A percentile compares a stretch with the other conserved stretches of the same genome.
Conservation (phyloP, 495 filamentous ascomycete genomes). For the Cladorrhinum samala region DNA sequence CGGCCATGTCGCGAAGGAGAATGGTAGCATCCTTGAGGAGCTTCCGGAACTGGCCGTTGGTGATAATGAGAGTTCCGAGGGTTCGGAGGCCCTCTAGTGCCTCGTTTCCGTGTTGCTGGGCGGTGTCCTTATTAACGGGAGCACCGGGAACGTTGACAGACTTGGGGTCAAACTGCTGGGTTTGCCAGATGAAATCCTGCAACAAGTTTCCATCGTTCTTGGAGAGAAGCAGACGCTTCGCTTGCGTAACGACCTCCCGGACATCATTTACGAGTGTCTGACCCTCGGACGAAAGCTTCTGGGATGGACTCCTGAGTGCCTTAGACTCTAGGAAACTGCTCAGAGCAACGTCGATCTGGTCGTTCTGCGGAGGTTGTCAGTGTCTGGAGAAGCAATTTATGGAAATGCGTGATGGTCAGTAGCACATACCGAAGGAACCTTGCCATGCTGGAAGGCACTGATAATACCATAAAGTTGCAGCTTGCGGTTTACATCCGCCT, state of each 20-base stretch:
- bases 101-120: slow-evolving; percentile 72
- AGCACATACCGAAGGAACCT: slow-evolving; percentile 76
- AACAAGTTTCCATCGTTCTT: slow-evolving; percentile 94
- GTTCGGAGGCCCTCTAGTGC: slow-evolving; percentile 82
- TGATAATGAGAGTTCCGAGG: slow-evolving; percentile 81
- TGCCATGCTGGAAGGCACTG: slow-evolving; percentile 81
- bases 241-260: slow-evolving; percentile 75
- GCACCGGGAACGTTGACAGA: slow-evolving; percentile 53
- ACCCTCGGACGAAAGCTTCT: slow-evolving; percentile 77
- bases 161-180: slow-evolving; percentile 63
- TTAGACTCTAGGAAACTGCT: slow-evolving; percentile 71
- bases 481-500: slow-evolving; percentile 79
- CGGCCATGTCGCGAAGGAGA: slow-evolving; percentile 80
- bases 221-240: slow-evolving; percentile 79
- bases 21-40: slow-evolving; percentile 80
- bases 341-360: slow-evolving; percentile 90
- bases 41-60: slow-evolving; percentile 96
- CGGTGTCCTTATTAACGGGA: slow-evolving; percentile 66
- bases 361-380: slow-evolving; percentile 53
- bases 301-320: slow-evolving; percentile 62
- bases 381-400: no score
- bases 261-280: slow-evolving; percentile 69
- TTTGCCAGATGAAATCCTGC: slow-evolving; percentile 96
- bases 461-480: slow-evolving; percentile 92
- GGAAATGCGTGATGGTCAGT: not conserved